These are phyloP conservation scores for Betula pendula DNA, from an alignment of 306 rosid genomes.

Conservation along the genomic window DNA sequence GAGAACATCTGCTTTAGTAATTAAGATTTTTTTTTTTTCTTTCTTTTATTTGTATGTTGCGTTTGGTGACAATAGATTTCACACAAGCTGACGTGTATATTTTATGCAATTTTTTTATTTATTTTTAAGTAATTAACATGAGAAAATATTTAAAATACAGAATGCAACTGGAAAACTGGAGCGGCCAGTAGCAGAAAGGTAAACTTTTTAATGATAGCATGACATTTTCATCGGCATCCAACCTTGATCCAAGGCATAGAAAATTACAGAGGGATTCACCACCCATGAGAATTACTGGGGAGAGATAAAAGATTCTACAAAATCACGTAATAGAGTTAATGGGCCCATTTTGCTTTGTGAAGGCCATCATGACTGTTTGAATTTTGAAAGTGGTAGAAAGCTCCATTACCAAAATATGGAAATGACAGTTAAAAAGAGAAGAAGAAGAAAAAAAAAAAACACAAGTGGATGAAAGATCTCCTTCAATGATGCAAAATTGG, in stretches of 20 bases:
- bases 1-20: too few relatives aligned
- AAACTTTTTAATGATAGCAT: background rate
- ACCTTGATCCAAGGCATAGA: background rate
- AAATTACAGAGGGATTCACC: too few relatives aligned
- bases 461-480: conserved; percentile 23
- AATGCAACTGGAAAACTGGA: too few relatives aligned
- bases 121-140: too few relatives aligned
- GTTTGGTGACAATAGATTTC: too few relatives aligned
- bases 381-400: conserved; percentile 29
- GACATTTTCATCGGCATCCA: too few relatives aligned
- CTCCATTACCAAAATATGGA: conserved; percentile 22
- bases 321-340: background rate
- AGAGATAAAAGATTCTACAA: too few relatives aligned
- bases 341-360: background rate
- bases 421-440: conserved; percentile 28
- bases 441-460: conserved; percentile 4
- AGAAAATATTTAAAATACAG: too few relatives aligned
- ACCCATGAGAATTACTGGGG: background rate
- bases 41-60: too few relatives aligned
- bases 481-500: conserved; percentile 30
- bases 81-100: too few relatives aligned
- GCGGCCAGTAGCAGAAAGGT: background rate
- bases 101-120: too few relatives aligned
- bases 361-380: conserved; percentile 18
- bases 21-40: too few relatives aligned